A percentile compares a stretch with the other conserved stretches of the same genome.
Evolutionary conservation across 2,329 filamentous ascomycete genomes (phyloP).

Genomic region (Alternaria dauci): DNA sequence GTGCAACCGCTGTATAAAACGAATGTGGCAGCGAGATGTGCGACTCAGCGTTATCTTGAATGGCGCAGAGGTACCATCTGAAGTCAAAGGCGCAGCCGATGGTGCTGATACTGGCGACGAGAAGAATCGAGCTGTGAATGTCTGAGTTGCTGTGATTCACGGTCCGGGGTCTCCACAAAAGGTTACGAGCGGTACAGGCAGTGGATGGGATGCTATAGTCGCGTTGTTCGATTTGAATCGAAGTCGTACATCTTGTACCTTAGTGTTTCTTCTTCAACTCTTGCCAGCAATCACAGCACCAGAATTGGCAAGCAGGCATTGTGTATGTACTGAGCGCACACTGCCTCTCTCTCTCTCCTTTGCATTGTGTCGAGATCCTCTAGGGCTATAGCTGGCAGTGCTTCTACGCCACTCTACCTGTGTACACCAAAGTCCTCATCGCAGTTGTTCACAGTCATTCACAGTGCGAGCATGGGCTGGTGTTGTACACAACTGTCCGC

Average conservation of each 20-base stretch:
- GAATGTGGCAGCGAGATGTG: background rate
- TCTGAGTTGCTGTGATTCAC: background rate
- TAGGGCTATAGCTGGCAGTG: background rate
- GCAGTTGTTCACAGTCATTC: background rate
- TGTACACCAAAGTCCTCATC: background rate
- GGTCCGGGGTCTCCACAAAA: background rate
- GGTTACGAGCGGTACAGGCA: background rate
- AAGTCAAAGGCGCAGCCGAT: background rate
- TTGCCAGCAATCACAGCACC: background rate
- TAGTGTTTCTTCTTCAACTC: background rate
- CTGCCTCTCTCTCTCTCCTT: background rate
- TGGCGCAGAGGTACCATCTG: background rate
- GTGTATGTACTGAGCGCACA: background rate
- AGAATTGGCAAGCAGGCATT: background rate
- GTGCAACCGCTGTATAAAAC: constrained; percentile 1
- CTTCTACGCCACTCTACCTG: background rate
- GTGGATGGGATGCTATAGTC: background rate
- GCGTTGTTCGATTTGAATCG: no score
- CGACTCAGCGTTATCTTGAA: background rate
- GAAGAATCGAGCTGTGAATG: background rate
- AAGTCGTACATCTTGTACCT: background rate
- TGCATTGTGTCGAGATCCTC: background rate
- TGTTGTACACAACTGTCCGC: background rate
- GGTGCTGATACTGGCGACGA: background rate
- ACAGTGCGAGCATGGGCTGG: background rate